Conservation (phyloP, 352 stramenopile species). For the Globisporangium nagaii region DNA sequence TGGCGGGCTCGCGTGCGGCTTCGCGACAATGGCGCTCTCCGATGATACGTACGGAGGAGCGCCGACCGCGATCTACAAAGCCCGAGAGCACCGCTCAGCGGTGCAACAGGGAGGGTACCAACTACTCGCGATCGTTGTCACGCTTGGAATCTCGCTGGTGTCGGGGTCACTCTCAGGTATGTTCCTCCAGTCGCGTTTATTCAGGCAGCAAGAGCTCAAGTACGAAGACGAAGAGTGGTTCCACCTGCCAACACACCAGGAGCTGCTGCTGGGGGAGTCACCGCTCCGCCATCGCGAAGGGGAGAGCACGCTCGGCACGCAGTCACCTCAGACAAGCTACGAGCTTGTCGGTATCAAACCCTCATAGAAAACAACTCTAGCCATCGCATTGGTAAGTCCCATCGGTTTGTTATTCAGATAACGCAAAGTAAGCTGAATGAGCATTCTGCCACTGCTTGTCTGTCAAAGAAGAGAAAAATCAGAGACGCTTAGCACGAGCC, state of each 20-base stretch:
- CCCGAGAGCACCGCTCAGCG: conserved; percentile 33
- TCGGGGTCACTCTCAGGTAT: conserved; percentile 24
- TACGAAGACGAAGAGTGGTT: conserved; percentile 74
- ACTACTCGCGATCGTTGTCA: conserved; percentile 46
- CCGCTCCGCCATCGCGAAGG: not conserved
- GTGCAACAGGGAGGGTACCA: conserved; percentile 52
- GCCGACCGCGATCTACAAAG: conserved; percentile 41
- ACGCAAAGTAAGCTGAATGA: not conserved
- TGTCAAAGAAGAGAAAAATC: not conserved
- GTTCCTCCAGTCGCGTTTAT: conserved; percentile 39
- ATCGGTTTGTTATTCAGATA: not conserved
- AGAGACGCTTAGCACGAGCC: conserved; percentile 22
- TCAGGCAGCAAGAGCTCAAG: conserved; percentile 49
- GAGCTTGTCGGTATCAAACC: conserved; percentile 3
- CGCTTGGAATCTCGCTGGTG: conserved; percentile 30
- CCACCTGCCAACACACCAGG: conserved; percentile 22
- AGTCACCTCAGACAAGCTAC: conserved; percentile 9
- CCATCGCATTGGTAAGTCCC: not conserved
- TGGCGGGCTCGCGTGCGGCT: conserved; percentile 44
- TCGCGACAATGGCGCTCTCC: conserved; percentile 43
- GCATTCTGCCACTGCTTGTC: no score
- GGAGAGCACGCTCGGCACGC: not conserved
- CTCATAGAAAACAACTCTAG: not conserved
- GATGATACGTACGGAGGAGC: conserved; percentile 45
- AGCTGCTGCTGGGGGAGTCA: not conserved